These are phyloP conservation scores for Ophidiomyces ophidiicola DNA, from an alignment of 2,329 filamentous ascomycete genomes.

Conservation along the genomic window DNA sequence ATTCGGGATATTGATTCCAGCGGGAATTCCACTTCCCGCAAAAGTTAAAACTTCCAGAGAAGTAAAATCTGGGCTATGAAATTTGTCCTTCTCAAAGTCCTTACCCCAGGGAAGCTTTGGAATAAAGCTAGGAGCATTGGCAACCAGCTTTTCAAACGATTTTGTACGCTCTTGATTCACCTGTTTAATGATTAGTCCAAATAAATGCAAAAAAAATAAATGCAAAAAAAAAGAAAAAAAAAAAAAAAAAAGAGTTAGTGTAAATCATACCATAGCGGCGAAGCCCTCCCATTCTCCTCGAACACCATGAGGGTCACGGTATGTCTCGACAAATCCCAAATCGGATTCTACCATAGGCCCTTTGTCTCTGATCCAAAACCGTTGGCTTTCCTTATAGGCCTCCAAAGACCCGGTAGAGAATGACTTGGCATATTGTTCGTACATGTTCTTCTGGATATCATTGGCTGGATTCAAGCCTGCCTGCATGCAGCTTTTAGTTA, in stretches of 20 bases:
- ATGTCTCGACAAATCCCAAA: constrained; percentile 76
- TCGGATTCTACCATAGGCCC: constrained; percentile 69
- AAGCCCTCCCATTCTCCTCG: constrained; percentile 80
- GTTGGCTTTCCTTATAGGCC: constrained; percentile 68
- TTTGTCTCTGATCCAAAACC: constrained; percentile 72
- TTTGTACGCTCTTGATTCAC: constrained; percentile 81
- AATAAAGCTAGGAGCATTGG: constrained; percentile 69
- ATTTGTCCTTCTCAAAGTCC: constrained; percentile 93
- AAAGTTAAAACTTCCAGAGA: constrained; percentile 86
- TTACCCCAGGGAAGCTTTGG: constrained; percentile 76
- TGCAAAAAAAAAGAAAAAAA: too few species aligned
- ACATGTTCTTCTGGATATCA: constrained; percentile 61
- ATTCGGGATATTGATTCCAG: constrained; percentile 48
- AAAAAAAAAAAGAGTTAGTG: too few species aligned
- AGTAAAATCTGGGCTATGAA: constrained; percentile 90
- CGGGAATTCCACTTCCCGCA: constrained; percentile 50
- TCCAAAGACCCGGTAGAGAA: constrained; percentile 63
- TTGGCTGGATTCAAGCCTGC: constrained; percentile 60
- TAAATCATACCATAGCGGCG: constrained; percentile 54
- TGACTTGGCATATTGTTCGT: constrained; percentile 59
- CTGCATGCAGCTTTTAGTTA: constrained; percentile 53
- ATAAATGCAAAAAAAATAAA: too few species aligned
- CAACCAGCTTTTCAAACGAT: constrained; percentile 75
- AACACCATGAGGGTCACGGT: constrained; percentile 68
- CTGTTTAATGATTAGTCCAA: constrained; percentile 26